Evolutionary conservation across 805 yeast genomes (phyloP), one percentile per base, ranked within the genome.

Genomic region (Ogataea allantospora): DNA sequence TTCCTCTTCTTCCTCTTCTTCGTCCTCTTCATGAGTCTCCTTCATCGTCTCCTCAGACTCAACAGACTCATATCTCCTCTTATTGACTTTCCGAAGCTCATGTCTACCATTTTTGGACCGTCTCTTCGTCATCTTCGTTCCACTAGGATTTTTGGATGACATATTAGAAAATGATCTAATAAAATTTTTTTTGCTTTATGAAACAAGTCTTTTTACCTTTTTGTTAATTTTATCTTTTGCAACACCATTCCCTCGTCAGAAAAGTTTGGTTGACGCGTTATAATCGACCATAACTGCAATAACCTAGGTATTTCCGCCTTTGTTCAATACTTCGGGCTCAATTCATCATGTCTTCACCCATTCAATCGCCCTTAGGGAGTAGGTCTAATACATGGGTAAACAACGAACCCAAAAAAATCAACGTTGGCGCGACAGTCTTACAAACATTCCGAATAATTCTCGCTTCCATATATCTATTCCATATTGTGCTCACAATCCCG

Each of bases 401-500:
- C 21, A 33, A 26, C 12, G 38, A 32, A 12, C 18, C 40, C 5
- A 38, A 33, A 28, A 47, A 26, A 25, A 37, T 40, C n/a, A 45
- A 32, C 12, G 12, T 44, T 2, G 38, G 35, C 17, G 53, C 48
- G 21, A 48, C 52, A 1, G 6, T 52, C 3, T 30, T 44, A 12
- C 57, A 54, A 31, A 16, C 38, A 2, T 33, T 67, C 15, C 53
- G 73, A 35, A 62, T 66, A 16, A 25, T 73, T 11, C 65, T 78
- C 42, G 77, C 85, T 0, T 62, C 77, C 1, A 60, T 83, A 20
- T 88, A 88, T 54, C 66, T 88, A 37, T 58, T 75, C 5, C 73
- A 86, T 34, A 78, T 87, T 9, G 73, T 88, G 19, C 68, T 89
- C 20, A 83, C 96, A 2, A 83, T 93, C 6, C 98, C 98, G 4